Base-by-base conservation (phyloP, 371 early-diverging fungal species). In the Mucor plumbeus region DNA sequence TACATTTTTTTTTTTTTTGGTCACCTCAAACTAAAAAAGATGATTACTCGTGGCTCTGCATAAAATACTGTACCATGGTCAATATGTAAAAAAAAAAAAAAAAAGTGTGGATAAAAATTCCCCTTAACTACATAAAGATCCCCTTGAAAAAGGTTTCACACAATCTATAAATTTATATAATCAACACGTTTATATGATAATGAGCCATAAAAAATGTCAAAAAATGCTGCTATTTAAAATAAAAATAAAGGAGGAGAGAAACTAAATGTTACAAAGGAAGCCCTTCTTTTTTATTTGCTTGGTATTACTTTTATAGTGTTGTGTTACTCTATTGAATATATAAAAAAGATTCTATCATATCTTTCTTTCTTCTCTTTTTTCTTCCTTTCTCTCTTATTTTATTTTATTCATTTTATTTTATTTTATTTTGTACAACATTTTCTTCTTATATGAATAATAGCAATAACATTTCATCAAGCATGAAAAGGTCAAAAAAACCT, bases 401-500 rank as follows among this genome's bases (percentile, higher is more conserved):
- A 11, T 21, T 26, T 26, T 21, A 3, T 21, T 26, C 7, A 3
- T 21, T 10, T 48, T 17, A 14, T 48, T 48, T 44, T 15, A 14
- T 13, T 13, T 54, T 54, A n/a, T 9, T 8, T 31, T 10, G 53
- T 38, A 38, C 7, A 38, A 38, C 38, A 19, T 39, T 26, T 39
- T 17, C 54, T 41, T 17, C 17, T 40, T 7, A 13, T 10, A 63
- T 63, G 59, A 59, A 63, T 39, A n/a, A 53, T 21, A 53, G 19
- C 4, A 53, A 38, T 38, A 38, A 11, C 38, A 38, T 38, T 38
- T 31, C 47, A 5, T 57, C 63, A 17, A 17, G 19, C 17, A 58
- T 63, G 35, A 65, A 71, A n/a, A 59, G 67, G 64, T 17, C 63
- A n/a, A 71, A 67, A 40, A 73, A 73, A n/a, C 73, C 73, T 11